A percentile compares a stretch with the other conserved stretches of the same genome.
phyloP scores from a whole-genome alignment of 2,329 filamentous ascomycete species.

The Dactylellina sp. region DNA sequence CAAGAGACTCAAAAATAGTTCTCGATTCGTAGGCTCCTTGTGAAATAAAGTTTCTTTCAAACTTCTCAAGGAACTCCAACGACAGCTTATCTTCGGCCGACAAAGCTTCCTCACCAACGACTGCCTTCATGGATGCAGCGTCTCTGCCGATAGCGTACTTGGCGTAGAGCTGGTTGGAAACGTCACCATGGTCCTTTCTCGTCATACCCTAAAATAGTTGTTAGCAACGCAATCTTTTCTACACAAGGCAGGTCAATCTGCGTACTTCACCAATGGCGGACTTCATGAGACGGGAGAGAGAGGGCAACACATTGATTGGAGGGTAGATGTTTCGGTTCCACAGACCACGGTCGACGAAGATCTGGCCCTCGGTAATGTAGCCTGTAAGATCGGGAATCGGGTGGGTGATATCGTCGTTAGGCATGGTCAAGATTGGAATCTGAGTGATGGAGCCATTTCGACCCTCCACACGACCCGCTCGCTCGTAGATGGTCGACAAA shows the following conservation, averaged over 20 bases:
- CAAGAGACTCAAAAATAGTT: constrained; percentile 90
- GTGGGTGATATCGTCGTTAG: constrained; percentile 99
- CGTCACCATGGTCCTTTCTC: constrained; percentile 95
- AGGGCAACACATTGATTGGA: constrained; percentile 97
- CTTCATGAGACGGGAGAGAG: constrained; percentile 99
- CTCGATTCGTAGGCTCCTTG: constrained; percentile 94
- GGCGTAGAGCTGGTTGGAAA: constrained; percentile 99
- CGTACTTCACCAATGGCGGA: constrained; percentile 87
- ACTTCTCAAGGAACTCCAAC: constrained; percentile 97
- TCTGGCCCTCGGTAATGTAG: constrained; percentile 99
- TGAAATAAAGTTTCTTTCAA: constrained; percentile 92
- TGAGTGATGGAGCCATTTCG: constrained; percentile 99
- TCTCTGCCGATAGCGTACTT: constrained; percentile 99
- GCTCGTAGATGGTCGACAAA: constrained; percentile 99
- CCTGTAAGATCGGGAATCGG: constrained; percentile 98
- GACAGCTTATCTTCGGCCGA: constrained; percentile 97
- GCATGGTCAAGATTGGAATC: constrained; percentile 99
- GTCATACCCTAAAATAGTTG: constrained; percentile 74
- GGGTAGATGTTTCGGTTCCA: constrained; percentile 98
- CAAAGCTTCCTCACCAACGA: constrained; percentile 96
- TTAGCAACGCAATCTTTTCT: constrained; percentile 5
- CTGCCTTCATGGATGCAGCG: constrained; percentile 98
- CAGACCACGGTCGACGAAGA: constrained; percentile 93
- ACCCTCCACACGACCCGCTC: constrained; percentile 95
- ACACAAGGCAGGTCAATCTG: background rate